phyloP scores from a whole-genome alignment of 257 asterid genomes.

The Solanum neorickii region DNA sequence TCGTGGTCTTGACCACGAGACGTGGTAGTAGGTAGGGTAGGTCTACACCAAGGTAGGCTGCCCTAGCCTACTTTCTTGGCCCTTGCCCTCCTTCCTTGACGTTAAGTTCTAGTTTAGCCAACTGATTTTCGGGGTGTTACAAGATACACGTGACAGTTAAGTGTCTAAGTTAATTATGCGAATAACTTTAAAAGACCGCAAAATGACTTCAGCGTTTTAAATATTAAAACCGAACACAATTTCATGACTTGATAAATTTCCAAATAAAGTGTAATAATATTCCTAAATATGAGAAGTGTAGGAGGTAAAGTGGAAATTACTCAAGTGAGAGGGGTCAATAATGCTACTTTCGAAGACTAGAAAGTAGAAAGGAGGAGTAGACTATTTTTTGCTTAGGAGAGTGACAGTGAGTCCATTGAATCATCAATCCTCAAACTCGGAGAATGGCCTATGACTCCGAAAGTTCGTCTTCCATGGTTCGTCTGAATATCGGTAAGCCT shows the following conservation, averaged over 20 bases:
- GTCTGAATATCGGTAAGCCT: constrained; percentile 53
- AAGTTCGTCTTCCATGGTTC: constrained; percentile 33
- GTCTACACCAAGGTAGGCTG: too few relatives aligned
- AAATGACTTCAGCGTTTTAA: too few relatives aligned
- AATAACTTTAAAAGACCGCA: too few relatives aligned
- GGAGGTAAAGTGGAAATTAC: not conserved
- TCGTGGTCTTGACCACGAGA: too few relatives aligned
- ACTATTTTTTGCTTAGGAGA: not conserved
- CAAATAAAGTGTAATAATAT: not conserved
- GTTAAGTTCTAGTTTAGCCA: too few relatives aligned
- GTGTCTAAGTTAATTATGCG: too few relatives aligned
- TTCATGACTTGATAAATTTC: not conserved
- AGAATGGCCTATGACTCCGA: constrained; percentile 26
- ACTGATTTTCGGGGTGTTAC: too few relatives aligned
- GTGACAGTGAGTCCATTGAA: not conserved
- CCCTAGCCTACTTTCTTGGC: too few relatives aligned
- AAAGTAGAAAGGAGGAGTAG: not conserved
- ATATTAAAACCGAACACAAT: too few relatives aligned
- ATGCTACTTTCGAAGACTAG: not conserved
- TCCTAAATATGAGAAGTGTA: not conserved
- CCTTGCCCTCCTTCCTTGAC: too few relatives aligned
- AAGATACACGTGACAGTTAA: too few relatives aligned
- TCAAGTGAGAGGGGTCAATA: not conserved
- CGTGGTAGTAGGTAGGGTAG: too few relatives aligned
- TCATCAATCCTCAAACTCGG: not conserved